A percentile compares a stretch with the other conserved stretches of the same genome.
phyloP scores from a whole-genome alignment of 768 basidiomycete genomes.

The Leccinum incarnatum region DNA sequence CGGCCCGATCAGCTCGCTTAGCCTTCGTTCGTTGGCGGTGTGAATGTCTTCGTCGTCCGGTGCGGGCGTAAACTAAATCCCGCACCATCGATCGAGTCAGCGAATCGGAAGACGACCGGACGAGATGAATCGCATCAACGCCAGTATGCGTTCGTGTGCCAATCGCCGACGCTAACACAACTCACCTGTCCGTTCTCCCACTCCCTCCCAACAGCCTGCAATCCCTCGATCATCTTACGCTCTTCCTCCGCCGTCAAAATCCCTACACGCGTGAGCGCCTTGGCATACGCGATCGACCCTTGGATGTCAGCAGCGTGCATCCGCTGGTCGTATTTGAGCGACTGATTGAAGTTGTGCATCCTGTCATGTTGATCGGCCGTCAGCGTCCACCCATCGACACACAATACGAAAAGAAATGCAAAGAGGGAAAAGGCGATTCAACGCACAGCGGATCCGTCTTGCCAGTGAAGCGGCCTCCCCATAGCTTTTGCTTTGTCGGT shows the following conservation, averaged over 20 bases:
- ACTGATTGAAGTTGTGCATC: conserved; percentile 98
- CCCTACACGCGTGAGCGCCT: conserved; percentile 73
- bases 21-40: conserved; percentile 94
- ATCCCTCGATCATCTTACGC: conserved; percentile 65
- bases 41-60: conserved; percentile 99
- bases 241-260: conserved; percentile 82
- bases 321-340: conserved; percentile 88
- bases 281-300: conserved; percentile 96
- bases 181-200: conserved; percentile 75
- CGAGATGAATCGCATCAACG: no score
- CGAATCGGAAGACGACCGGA: not conserved
- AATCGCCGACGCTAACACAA: not conserved
- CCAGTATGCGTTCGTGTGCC: no score
- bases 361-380: conserved; percentile 36
- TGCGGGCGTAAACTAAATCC: conserved; percentile 63
- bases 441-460: conserved; percentile 62
- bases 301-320: conserved; percentile 92
- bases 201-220: conserved; percentile 74
- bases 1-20: conserved; percentile 90
- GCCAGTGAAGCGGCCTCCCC: conserved; percentile 88
- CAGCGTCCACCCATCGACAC: not conserved
- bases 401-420: not conserved
- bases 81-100: not conserved
- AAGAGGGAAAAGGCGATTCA: not conserved
- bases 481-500: conserved; percentile 69